phyloP scores from a whole-genome alignment of 805 yeast genomes.

The Yarrowia yakushimensis region DNA sequence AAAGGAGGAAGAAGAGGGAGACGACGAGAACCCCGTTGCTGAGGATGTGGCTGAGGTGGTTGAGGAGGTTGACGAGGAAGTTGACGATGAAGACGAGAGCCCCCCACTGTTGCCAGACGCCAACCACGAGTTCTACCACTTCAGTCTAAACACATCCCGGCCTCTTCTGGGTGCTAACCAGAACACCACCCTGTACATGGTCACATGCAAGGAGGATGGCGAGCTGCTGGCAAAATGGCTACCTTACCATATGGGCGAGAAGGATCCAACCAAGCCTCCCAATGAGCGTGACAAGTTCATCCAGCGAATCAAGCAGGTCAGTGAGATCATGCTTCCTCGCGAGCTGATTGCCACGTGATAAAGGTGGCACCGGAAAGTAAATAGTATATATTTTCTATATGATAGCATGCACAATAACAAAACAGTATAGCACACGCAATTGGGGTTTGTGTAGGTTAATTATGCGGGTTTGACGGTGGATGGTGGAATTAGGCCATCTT shows the following conservation, averaged over 20 bases:
- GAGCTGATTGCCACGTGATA: constrained; percentile 8
- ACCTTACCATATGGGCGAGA: constrained; percentile 21
- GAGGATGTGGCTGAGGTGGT: not conserved
- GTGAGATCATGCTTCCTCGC: constrained; percentile 22
- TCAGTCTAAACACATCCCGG: constrained; percentile 8
- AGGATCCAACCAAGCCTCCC: constrained; percentile 24
- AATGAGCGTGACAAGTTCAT: constrained; percentile 24
- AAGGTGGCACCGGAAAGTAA: not conserved
- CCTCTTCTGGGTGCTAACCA: constrained; percentile 11
- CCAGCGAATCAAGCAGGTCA: constrained; percentile 16
- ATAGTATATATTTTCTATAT: not conserved
- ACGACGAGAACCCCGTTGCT: not conserved
- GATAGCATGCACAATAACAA: not conserved
- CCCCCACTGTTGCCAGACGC: constrained; percentile 1
- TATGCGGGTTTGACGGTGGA: not conserved
- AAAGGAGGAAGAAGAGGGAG: not conserved
- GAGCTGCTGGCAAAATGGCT: constrained; percentile 23
- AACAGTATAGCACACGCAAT: no score
- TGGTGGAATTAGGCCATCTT: not conserved
- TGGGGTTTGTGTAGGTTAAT: not conserved
- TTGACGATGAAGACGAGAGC: not conserved
- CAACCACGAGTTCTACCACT: constrained; percentile 14
- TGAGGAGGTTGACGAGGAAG: not conserved
- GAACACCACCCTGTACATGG: not conserved
- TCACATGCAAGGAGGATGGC: constrained; percentile 20